Evolutionary conservation across 2,329 filamentous ascomycete species (phyloP), one percentile per base, ranked within the genome.

Genomic region (Aspergillus caelatus): DNA sequence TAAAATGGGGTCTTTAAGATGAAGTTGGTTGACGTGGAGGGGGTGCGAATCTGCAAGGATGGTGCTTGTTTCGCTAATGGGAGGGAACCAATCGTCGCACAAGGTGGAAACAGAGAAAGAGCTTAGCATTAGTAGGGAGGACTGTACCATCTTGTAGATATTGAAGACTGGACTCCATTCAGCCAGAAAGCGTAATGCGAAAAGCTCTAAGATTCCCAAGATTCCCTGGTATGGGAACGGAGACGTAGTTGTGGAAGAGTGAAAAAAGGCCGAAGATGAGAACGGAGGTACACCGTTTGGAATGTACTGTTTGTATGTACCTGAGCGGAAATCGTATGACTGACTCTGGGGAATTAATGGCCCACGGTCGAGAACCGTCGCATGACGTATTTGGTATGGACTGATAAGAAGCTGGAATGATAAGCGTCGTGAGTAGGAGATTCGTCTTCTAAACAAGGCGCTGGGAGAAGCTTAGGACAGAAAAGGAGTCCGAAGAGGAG

Each of bases 141-240:
- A 28, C 34, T n/a, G n/a, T 72, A 79, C 77, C 77, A 79, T 79
- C 60, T 77, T 77, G 71, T 63, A 70, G 68, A 66, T 67, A 65
- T 63, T 58, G 54, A 68, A 55, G 52, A 62, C 57, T 58, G 61
- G 61, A 63, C 65, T 71, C 71, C 74, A 75, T 76, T 41, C 71
- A 65, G 71, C 64, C 60, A 65, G 58, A 61, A 62, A 45, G 26
- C 23, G 19, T 16, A 45, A 32, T 53, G 28, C 16, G 36, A 34
- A 41, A 19, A 21, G 11, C 16, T 52, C 2, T 16, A 39, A 39
- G 8, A 23, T 26, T 34, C 52, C 11, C 32, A 10, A 39, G 30
- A 39, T 39, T 21, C 4, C 9, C 10, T 54, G 30, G 30, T 36
- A 36, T 14, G 30, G 12, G 52, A 30, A 28, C 8, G n/a, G 46